These are phyloP conservation scores for Claviceps citrina DNA, from an alignment of 2,329 filamentous ascomycete species.

Conservation along the genomic window DNA sequence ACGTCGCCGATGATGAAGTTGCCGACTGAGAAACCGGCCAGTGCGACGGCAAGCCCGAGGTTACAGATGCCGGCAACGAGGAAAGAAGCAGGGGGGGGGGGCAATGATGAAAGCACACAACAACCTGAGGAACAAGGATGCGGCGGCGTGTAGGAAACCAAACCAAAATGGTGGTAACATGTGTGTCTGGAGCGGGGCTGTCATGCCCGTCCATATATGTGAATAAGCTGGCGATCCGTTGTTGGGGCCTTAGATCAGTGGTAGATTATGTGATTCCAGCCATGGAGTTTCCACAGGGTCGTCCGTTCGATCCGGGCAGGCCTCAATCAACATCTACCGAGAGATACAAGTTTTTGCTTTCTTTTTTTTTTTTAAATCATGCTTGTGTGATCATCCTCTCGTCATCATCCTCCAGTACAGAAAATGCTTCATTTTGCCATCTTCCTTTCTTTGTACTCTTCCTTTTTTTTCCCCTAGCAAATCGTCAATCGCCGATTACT, in stretches of 20 bases:
- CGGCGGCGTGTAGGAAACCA: too few species aligned
- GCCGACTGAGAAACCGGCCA: constrained; percentile 53
- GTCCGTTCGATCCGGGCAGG: constrained; percentile 8
- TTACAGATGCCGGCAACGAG: constrained; percentile 50
- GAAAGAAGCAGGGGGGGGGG: constrained; percentile 46
- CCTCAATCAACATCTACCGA: not conserved
- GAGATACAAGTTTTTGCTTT: too few species aligned
- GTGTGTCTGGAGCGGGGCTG: too few species aligned
- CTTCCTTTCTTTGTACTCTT: too few species aligned
- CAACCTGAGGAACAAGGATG: too few species aligned
- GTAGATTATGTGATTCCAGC: constrained; percentile 7
- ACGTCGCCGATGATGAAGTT: constrained; percentile 53
- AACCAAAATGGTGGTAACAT: too few species aligned
- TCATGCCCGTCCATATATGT: too few species aligned
- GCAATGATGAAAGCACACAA: constrained; percentile 31
- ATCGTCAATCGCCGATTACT: too few species aligned
- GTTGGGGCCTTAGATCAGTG: constrained; percentile 7
- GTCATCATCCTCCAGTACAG: too few species aligned
- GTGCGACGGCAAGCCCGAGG: constrained; percentile 49
- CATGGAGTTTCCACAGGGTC: constrained; percentile 5
- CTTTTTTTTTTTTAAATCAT: not conserved
- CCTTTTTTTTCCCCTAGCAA: too few species aligned
- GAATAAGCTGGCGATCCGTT: too few species aligned
- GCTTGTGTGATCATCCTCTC: not conserved
- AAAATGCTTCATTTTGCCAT: too few species aligned